phyloP scores from a whole-genome alignment of 441 rosid species.

The Daphne laureola region DNA sequence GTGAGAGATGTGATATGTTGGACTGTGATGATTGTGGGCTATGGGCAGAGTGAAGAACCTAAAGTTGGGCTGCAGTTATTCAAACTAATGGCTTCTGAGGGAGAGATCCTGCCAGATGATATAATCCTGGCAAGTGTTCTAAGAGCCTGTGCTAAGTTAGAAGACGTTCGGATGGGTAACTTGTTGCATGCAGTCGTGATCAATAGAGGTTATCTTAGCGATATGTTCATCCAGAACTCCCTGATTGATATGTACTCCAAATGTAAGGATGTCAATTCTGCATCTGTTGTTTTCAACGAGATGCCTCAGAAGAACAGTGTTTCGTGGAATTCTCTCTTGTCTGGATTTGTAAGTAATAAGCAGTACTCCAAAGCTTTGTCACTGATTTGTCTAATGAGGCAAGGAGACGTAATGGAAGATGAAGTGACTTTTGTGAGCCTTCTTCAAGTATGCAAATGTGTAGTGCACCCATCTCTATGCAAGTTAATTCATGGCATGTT shows the following conservation, averaged over 20 bases:
- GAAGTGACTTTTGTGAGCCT: constrained; percentile 41
- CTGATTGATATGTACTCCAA: constrained; percentile 52
- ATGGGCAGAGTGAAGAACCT: constrained; percentile 29
- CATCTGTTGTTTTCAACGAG: constrained; percentile 29
- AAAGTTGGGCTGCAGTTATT: constrained; percentile 28
- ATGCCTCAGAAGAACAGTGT: constrained; percentile 29
- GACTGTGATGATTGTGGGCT: constrained; percentile 45
- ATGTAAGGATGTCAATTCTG: constrained; percentile 33
- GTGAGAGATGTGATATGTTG: constrained; percentile 50
- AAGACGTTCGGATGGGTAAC: constrained; percentile 31
- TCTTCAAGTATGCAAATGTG: constrained; percentile 47
- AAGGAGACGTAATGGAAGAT: constrained; percentile 27
- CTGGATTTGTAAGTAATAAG: constrained; percentile 39
- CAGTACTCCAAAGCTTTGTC: constrained; percentile 32
- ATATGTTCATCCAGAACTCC: constrained; percentile 38
- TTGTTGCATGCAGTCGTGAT: constrained; percentile 38
- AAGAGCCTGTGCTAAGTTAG: constrained; percentile 36
- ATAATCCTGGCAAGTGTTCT: constrained; percentile 39
- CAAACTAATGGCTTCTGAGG: constrained; percentile 29
- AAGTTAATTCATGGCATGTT: constrained; percentile 48
- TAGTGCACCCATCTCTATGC: constrained; percentile 28
- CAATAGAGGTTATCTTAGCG: constrained; percentile 31
- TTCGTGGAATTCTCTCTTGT: constrained; percentile 50
- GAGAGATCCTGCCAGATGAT: constrained; percentile 29
- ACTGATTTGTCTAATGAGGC: constrained; percentile 29